Evolutionary conservation across 2,329 filamentous ascomycete species (phyloP), one percentile per base, ranked within the genome.

Genomic region (Nothopassalora personata): DNA sequence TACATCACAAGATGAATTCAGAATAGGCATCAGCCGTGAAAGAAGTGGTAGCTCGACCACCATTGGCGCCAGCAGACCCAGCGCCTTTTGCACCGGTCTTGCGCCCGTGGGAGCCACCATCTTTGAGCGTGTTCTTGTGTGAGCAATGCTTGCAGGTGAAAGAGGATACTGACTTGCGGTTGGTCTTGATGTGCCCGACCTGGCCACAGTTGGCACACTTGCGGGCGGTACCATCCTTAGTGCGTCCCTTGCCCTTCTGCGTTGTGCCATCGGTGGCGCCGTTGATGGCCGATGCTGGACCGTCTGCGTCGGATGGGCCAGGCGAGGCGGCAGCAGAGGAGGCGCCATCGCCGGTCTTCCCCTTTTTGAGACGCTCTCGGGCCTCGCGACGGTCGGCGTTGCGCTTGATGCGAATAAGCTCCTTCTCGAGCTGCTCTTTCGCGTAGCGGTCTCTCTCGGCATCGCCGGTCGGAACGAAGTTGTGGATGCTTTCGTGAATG

Each of bases 171-270:
- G 84, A 94, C 91, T 97, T 97, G 79, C 97, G 96, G 80, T 97
- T 97, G 51, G 93, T 97, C 77, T 97, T 97, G 80, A 99, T 99
- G 72, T 99, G 94, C 33, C 94, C 94, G 56, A 96, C 89, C 74
- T 94, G 89, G 53, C 94, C 94, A 77, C 94, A 99, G 75, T 97
- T 97, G 66, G 94, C 94, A 77, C 94, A 99, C 79, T 97, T 97
- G 69, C 95, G 84, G 57, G 82, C 81, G 10, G 85, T 87, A 48
- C 79, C 80, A 34, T 88, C 88, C 58, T 90, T 95, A 61, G 87
- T 69, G 19, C 70, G 66, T 33, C 73, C 72, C 54, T 77, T 77
- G 48, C 71, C 72, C 59, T 70, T 72, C 48, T 65, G 62, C 30
- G 65, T 62, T 23, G 67, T 65, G 51, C 50, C 60, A 53, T 68